A percentile compares a stretch with the other conserved stretches of the same genome.
These are phyloP conservation scores for Trichoderma asperellum DNA, from an alignment of 2,329 filamentous ascomycete genomes.

Conservation along the genomic window DNA sequence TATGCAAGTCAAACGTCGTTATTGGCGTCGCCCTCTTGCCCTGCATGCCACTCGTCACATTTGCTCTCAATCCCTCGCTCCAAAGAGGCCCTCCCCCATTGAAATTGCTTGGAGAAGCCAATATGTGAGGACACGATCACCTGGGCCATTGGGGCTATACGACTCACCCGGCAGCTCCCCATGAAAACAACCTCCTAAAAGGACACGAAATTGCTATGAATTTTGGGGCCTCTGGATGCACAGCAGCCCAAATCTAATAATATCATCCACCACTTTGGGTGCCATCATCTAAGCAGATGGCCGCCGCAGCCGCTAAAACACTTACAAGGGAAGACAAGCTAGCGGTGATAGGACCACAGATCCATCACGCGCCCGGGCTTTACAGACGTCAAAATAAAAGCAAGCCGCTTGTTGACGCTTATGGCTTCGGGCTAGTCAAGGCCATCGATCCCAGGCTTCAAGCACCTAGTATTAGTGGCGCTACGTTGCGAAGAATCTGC, in stretches of 20 bases:
- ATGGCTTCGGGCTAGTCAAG: background rate
- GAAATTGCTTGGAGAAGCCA: background rate
- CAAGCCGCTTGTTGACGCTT: background rate
- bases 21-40: conserved; percentile 12
- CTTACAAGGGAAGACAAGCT: background rate
- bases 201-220: conserved; percentile 6
- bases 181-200: background rate
- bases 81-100: background rate
- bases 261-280: conserved; percentile 2
- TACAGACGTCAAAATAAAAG: conserved; percentile 1
- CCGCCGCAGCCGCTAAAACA: conserved; percentile 16
- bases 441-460: background rate
- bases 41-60: conserved; percentile 26
- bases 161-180: background rate
- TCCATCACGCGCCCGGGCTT: conserved; percentile 9
- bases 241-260: conserved; percentile 21
- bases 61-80: background rate
- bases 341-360: background rate
- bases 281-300: conserved; percentile 1
- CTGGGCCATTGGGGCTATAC: background rate
- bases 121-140: background rate
- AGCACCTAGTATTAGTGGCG: background rate
- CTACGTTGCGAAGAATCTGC: conserved; percentile 1
- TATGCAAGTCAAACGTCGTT: conserved; percentile 20
- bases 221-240: conserved; percentile 14